These are phyloP conservation scores for Trifolium subterraneum DNA, from an alignment of 306 rosid species.

Conservation along the genomic window DNA sequence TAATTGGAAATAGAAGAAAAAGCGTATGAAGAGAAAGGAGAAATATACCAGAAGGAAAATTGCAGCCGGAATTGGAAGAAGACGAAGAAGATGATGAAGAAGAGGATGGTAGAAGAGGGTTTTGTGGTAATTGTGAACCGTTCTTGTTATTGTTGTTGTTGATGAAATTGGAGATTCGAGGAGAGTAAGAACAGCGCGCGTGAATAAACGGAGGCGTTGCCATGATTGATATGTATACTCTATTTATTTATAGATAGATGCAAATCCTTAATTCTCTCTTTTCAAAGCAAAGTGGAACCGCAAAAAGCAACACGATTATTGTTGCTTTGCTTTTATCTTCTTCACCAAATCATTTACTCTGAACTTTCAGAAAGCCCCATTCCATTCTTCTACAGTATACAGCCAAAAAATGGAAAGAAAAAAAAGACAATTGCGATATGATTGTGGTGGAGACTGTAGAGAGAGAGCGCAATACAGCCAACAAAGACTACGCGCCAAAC, in stretches of 20 bases:
- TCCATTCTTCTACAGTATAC: no score
- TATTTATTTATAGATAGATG: background rate
- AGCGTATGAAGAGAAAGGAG: background rate
- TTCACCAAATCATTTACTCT: no score
- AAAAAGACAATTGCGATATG: no score
- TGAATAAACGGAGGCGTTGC: constrained; percentile 45
- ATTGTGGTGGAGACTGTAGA: no score
- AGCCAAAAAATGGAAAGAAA: no score
- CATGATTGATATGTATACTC: constrained; percentile 33
- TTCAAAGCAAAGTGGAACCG: constrained; percentile 1
- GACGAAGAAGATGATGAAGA: constrained; percentile 39
- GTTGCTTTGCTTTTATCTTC: background rate
- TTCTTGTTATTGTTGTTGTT: constrained; percentile 28
- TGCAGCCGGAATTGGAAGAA: constrained; percentile 27
- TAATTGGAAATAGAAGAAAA: background rate
- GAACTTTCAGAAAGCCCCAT: no score
- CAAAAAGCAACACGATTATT: background rate
- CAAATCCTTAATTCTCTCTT: constrained; percentile 23
- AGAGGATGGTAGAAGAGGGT: constrained; percentile 2
- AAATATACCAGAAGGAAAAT: constrained; percentile 42
- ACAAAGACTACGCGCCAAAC: no score
- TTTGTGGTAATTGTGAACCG: constrained; percentile 16
- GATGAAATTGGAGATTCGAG: constrained; percentile 26
- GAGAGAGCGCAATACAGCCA: no score
- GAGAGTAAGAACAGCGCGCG: constrained; percentile 42